Evolutionary conservation across 306 rosid species (phyloP).

Genomic region (Alnus glutinosa): DNA sequence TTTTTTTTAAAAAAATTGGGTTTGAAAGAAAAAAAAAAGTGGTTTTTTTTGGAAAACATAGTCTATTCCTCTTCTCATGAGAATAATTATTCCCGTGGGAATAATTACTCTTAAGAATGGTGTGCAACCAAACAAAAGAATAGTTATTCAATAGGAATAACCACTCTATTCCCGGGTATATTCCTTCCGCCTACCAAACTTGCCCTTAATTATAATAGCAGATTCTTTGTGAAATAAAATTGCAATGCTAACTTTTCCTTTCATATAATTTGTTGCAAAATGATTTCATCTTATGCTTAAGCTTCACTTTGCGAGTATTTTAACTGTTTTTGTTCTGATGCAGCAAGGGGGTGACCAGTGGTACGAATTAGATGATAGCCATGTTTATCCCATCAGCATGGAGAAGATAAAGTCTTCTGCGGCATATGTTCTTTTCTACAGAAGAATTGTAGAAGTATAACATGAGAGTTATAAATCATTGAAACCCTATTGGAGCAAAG

Average conservation of each 20-base stretch:
- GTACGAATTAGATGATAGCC: slow-evolving; percentile 94
- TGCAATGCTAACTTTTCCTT: slow-evolving; percentile 5
- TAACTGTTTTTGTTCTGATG: slow-evolving; percentile 31
- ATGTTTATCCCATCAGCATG: slow-evolving; percentile 69
- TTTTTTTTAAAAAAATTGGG: no score
- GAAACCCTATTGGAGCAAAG: slow-evolving; percentile 34
- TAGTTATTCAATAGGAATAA: no score
- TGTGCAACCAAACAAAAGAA: no score
- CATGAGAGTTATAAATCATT: slow-evolving; percentile 33
- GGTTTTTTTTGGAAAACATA: no score
- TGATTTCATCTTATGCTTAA: slow-evolving; percentile 6
- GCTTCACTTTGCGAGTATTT: slow-evolving; percentile 19
- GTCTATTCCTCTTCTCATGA: no score
- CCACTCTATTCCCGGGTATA: no score
- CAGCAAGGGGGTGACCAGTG: slow-evolving; percentile 94
- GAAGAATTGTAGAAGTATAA: slow-evolving; percentile 65
- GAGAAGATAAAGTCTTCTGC: slow-evolving; percentile 97
- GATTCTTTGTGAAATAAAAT: slow-evolving; percentile 15
- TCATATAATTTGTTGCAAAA: not conserved
- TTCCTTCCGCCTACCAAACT: no score
- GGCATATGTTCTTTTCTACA: slow-evolving; percentile 95
- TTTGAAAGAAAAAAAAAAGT: no score
- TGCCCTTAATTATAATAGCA: slow-evolving; percentile 11
- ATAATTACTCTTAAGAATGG: no score
- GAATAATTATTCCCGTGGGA: no score